Percentiles rank a stretch among this genome's conserved stretches.
Evolutionary conservation across 805 yeast species (phyloP).

Genomic region (Schizosaccharomyces osmophilus): DNA sequence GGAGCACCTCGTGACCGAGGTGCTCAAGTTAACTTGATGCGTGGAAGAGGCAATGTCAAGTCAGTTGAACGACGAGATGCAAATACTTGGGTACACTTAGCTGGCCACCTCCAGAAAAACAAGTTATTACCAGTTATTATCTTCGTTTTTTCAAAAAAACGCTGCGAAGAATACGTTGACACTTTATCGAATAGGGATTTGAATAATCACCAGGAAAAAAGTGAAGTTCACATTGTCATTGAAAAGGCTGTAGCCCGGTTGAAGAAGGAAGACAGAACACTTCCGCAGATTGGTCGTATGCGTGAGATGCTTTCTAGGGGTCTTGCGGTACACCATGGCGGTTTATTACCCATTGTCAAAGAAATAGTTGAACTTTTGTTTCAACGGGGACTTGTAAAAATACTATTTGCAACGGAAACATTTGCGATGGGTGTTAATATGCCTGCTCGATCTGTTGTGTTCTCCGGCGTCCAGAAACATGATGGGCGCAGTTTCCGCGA

Average conservation of each 20-base stretch:
- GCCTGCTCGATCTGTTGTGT: slow-evolving; percentile 90
- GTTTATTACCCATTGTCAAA: slow-evolving; percentile 73
- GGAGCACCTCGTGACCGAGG: slow-evolving; percentile 10
- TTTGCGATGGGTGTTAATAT: slow-evolving; percentile 90
- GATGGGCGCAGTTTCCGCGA: slow-evolving; percentile 70
- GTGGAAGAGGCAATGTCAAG: neutral
- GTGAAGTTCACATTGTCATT: slow-evolving; percentile 80
- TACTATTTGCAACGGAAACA: slow-evolving; percentile 88
- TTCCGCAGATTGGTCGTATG: slow-evolving; percentile 72
- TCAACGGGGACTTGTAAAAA: slow-evolving; percentile 65
- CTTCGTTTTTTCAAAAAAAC: slow-evolving; percentile 79
- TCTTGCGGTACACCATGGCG: slow-evolving; percentile 90
- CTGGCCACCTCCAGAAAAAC: slow-evolving; percentile 40
- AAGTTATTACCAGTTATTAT: slow-evolving; percentile 73
- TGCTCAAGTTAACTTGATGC: slow-evolving; percentile 4
- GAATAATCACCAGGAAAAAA: slow-evolving; percentile 60
- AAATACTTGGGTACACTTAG: slow-evolving; percentile 51
- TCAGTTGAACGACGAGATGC: slow-evolving; percentile 20
- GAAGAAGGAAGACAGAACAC: slow-evolving; percentile 72
- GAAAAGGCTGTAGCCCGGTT: slow-evolving; percentile 71
- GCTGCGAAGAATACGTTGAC: slow-evolving; percentile 82
- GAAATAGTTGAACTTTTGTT: slow-evolving; percentile 82
- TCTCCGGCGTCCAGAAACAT: slow-evolving; percentile 63
- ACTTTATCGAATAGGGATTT: slow-evolving; percentile 50
- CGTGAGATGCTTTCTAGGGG: slow-evolving; percentile 72